Evolutionary conservation across 306 rosid genomes (phyloP).

Genomic region (Medicago ruthenica): DNA sequence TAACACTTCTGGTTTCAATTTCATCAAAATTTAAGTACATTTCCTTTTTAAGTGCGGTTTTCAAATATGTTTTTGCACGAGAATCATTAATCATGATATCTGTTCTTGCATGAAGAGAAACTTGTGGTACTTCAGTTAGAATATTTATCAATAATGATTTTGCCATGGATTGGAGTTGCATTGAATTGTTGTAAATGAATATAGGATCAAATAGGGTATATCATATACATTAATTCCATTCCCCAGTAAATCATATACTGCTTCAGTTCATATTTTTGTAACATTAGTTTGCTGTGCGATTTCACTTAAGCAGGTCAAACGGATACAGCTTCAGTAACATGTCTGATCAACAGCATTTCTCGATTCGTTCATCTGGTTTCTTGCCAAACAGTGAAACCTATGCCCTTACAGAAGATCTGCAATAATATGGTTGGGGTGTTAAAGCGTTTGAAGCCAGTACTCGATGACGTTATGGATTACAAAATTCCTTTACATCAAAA

Average conservation of each 20-base stretch:
- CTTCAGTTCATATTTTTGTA: neutral
- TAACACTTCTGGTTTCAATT: too few species aligned
- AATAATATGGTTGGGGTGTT: constrained; percentile 67
- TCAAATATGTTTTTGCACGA: neutral
- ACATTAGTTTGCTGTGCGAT: constrained; percentile 38
- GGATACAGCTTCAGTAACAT: constrained; percentile 70
- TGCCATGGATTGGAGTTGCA: constrained; percentile 16
- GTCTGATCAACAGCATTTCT: constrained; percentile 91
- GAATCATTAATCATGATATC: constrained; percentile 30
- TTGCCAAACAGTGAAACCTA: constrained; percentile 65
- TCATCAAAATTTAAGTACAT: neutral
- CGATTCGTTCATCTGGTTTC: constrained; percentile 89
- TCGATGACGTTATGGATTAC: constrained; percentile 72
- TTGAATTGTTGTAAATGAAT: neutral
- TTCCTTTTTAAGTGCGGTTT: neutral
- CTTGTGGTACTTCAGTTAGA: constrained; percentile 32
- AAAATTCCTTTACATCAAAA: constrained; percentile 57
- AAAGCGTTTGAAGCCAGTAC: constrained; percentile 84
- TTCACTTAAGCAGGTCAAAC: constrained; percentile 68
- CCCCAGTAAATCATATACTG: neutral
- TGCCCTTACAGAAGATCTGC: constrained; percentile 75
- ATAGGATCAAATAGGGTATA: neutral
- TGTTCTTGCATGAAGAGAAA: constrained; percentile 36
- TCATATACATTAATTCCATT: neutral
- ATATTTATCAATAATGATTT: constrained; percentile 27